Evolutionary conservation across 768 basidiomycete species (phyloP).

Genomic region (Boletales sp.): DNA sequence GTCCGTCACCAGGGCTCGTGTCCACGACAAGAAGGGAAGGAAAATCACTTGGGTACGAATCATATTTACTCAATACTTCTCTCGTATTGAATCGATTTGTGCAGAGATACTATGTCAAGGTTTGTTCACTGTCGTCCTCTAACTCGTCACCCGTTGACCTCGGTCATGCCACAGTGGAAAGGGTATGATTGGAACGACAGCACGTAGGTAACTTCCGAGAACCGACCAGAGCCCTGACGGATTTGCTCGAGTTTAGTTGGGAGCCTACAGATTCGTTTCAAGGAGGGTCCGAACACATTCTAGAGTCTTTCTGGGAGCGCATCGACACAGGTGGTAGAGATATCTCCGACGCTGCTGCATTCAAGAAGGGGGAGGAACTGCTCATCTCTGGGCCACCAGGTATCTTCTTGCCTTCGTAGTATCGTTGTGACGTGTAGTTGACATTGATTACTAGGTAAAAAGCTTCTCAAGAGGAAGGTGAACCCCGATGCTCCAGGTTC

Average conservation of each 20-base stretch:
- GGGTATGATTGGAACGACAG: constrained; percentile 50
- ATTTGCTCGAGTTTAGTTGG: constrained; percentile 47
- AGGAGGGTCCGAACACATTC: constrained; percentile 51
- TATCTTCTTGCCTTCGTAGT: constrained; percentile 22
- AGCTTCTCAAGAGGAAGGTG: constrained; percentile 15
- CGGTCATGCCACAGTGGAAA: constrained; percentile 49
- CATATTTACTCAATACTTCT: not conserved
- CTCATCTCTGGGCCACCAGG: constrained; percentile 58
- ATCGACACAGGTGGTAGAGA: constrained; percentile 41
- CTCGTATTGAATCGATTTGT: constrained; percentile 14
- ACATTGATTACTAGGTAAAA: constrained; percentile 15
- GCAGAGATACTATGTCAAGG: constrained; percentile 59
- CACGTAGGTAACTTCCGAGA: constrained; percentile 44
- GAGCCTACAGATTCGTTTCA: constrained; percentile 61
- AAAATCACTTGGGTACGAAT: constrained; percentile 49
- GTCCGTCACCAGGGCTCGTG: constrained; percentile 49
- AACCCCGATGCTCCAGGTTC: constrained; percentile 8
- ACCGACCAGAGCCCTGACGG: not conserved
- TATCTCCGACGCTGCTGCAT: constrained; percentile 42
- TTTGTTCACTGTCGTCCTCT: constrained; percentile 27
- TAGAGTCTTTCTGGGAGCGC: constrained; percentile 38
- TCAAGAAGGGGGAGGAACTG: constrained; percentile 53
- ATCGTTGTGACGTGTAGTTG: not conserved
- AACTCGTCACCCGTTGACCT: constrained; percentile 1
- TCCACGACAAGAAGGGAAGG: constrained; percentile 43